These are phyloP conservation scores for Gnaphalium uliginosum DNA, from an alignment of 129 eudicot species.

Conservation along the genomic window DNA sequence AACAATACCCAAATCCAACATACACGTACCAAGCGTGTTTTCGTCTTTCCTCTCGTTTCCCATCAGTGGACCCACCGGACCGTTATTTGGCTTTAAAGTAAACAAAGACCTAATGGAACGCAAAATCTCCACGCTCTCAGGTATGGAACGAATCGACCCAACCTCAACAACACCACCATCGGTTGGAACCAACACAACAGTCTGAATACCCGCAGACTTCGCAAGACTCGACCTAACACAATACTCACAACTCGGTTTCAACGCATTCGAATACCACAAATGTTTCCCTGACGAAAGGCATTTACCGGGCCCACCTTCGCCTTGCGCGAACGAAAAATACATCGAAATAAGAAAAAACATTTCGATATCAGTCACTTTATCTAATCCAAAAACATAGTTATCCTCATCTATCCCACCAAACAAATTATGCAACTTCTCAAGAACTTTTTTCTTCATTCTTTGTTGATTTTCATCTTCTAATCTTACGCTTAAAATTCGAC, in stretches of 20 bases:
- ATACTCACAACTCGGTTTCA: conserved; percentile 53
- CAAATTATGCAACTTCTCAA: conserved; percentile 59
- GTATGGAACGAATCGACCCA: conserved; percentile 63
- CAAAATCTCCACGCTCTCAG: conserved; percentile 54
- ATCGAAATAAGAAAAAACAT: conserved; percentile 84
- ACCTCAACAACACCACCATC: conserved; percentile 77
- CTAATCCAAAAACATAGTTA: conserved; percentile 72
- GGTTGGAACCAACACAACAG: conserved; percentile 82
- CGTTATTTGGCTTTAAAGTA: conserved; percentile 28
- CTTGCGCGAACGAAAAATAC: conserved; percentile 73
- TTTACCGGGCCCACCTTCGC: conserved; percentile 84
- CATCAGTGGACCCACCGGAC: background rate
- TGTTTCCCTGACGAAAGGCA: conserved; percentile 63
- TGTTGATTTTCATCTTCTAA: conserved; percentile 78
- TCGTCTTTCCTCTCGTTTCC: too few relatives aligned
- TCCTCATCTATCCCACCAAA: conserved; percentile 85
- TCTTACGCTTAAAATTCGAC: conserved; percentile 43
- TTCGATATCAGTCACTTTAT: conserved; percentile 84
- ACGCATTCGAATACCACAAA: conserved; percentile 56
- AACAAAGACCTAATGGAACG: conserved; percentile 53
- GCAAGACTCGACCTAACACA: conserved; percentile 75
- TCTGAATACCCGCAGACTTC: conserved; percentile 81
- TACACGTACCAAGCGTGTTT: too few relatives aligned
- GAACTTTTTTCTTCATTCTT: conserved; percentile 67
- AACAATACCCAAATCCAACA: too few relatives aligned